Conservation (phyloP, 495 filamentous ascomycete genomes). For the Penicillium ochrochloron region DNA sequence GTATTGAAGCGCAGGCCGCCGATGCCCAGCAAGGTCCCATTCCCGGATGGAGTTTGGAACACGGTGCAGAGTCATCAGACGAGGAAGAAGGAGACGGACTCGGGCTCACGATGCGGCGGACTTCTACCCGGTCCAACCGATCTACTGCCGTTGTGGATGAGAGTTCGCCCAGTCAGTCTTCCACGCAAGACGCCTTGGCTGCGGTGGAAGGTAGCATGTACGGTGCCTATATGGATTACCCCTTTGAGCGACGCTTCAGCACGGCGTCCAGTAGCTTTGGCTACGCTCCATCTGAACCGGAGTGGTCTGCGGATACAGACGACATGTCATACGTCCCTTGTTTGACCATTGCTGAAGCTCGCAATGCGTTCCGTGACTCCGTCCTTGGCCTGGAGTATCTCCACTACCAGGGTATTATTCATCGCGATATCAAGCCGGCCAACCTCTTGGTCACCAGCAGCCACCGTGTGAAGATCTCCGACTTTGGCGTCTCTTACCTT, state of each 20-base stretch:
- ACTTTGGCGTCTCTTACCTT: slow-evolving; percentile 98
- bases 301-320: slow-evolving; percentile 62
- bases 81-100: slow-evolving; percentile 48
- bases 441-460: slow-evolving; percentile 89
- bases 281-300: slow-evolving; percentile 61
- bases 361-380: slow-evolving; percentile 88
- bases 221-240: slow-evolving; percentile 65
- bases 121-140: slow-evolving; percentile 42
- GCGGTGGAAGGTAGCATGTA: slow-evolving; percentile 79
- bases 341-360: slow-evolving; percentile 83
- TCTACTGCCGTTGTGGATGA: slow-evolving; percentile 38
- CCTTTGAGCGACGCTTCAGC: slow-evolving; percentile 53
- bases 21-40: slow-evolving; percentile 49
- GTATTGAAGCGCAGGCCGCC: slow-evolving; percentile 55
- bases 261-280: slow-evolving; percentile 53
- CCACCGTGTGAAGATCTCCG: slow-evolving; percentile 95
- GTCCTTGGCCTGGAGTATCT: slow-evolving; percentile 93
- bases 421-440: slow-evolving; percentile 98
- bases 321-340: slow-evolving; percentile 90
- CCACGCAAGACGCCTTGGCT: slow-evolving; percentile 52
- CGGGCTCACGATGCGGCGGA: slow-evolving; percentile 41
- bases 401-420: slow-evolving; percentile 95
- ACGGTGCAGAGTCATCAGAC: slow-evolving; percentile 69
- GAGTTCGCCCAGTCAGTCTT: slow-evolving; percentile 49
- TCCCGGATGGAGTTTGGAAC: slow-evolving; percentile 77